A percentile compares a stretch with the other conserved stretches of the same genome.
These are phyloP conservation scores for Pulveroboletus ravenelii DNA, from an alignment of 768 basidiomycete species.

Conservation along the genomic window DNA sequence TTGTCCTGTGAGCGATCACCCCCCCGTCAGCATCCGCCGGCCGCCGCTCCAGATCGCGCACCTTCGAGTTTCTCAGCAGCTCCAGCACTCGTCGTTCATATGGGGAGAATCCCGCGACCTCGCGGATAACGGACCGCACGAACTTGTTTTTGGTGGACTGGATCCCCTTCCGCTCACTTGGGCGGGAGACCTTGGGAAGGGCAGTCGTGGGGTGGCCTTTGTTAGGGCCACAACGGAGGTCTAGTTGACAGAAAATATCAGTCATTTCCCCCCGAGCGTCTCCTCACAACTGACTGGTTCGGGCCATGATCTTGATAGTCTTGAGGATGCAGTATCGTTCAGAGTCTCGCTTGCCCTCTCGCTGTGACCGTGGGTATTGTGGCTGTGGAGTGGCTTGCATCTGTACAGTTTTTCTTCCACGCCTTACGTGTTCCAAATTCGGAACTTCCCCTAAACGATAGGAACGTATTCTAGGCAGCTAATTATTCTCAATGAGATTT, in stretches of 20 bases:
- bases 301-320: slow-evolving; percentile 65
- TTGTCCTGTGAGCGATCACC: slow-evolving; percentile 64
- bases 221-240: slow-evolving; percentile 81
- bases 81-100: slow-evolving; percentile 99
- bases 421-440: slow-evolving; percentile 15
- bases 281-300: slow-evolving; percentile 55
- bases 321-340: slow-evolving; percentile 37
- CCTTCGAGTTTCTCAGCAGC: slow-evolving; percentile 95
- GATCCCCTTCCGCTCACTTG: slow-evolving; percentile 89
- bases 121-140: slow-evolving; percentile 88
- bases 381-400: slow-evolving; percentile 51
- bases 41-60: slow-evolving; percentile 32
- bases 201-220: slow-evolving; percentile 86
- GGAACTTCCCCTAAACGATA: slow-evolving; percentile 9
- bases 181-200: slow-evolving; percentile 68
- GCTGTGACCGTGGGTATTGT: slow-evolving; percentile 24
- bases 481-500: slow-evolving; percentile 10
- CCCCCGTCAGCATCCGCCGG: neutral
- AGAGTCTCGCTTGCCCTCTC: slow-evolving; percentile 21
- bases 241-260: slow-evolving; percentile 38
- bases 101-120: slow-evolving; percentile 96
- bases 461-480: slow-evolving; percentile 2
- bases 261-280: neutral
- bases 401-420: slow-evolving; percentile 51
- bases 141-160: slow-evolving; percentile 89